Evolutionary conservation across 1,284 basidiomycete species (phyloP).

Genomic region (Tilletia walkeri): DNA sequence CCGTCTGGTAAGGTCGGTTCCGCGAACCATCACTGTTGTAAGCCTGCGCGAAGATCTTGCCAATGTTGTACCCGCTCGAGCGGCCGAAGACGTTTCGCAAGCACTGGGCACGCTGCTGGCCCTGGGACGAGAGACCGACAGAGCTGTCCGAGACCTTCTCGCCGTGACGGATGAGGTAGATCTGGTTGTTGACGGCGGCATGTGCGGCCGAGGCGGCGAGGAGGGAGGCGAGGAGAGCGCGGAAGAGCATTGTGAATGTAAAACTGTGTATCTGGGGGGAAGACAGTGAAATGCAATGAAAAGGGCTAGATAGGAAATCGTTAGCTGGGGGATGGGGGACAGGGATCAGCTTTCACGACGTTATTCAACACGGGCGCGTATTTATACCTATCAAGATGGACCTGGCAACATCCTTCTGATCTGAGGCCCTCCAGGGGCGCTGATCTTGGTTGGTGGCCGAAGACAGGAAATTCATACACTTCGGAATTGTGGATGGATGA

Average conservation of each 20-base stretch:
- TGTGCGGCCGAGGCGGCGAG: conserved; percentile 15
- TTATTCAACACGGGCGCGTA: too few species aligned
- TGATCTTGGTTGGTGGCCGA: too few species aligned
- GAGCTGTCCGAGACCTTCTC: conserved; percentile 45
- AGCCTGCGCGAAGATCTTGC: conserved; percentile 38
- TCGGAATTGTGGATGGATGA: too few species aligned
- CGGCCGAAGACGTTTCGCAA: conserved; percentile 36
- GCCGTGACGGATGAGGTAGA: conserved; percentile 51
- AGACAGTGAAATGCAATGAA: neutral
- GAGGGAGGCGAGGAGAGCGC: neutral
- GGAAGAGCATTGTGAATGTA: conserved; percentile 3
- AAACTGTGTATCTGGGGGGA: neutral
- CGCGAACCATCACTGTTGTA: conserved; percentile 38
- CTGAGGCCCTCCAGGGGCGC: too few species aligned
- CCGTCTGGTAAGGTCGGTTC: conserved; percentile 51
- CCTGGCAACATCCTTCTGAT: too few species aligned
- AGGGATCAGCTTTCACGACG: too few species aligned
- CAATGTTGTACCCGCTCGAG: conserved; percentile 39
- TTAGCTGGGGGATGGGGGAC: too few species aligned
- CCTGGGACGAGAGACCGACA: conserved; percentile 29
- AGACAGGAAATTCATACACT: too few species aligned
- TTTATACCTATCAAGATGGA: too few species aligned
- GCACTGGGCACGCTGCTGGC: conserved; percentile 26
- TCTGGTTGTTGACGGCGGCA: conserved; percentile 10
- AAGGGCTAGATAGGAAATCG: neutral